phyloP scores from a whole-genome alignment of 768 basidiomycete species.

The Boletus subcaerulescens region DNA sequence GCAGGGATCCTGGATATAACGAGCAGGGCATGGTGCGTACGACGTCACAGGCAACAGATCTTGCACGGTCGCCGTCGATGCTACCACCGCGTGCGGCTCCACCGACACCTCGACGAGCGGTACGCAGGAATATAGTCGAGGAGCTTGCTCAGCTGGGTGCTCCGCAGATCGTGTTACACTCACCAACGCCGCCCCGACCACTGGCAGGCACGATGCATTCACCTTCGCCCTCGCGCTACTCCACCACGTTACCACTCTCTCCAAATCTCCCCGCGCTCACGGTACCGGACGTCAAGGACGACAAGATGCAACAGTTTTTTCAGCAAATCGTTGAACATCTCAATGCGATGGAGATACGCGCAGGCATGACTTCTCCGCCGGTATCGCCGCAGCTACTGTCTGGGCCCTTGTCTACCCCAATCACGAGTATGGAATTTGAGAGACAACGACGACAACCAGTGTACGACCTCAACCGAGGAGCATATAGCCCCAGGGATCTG shows the following conservation, averaged over 20 bases:
- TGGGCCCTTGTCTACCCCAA: slow-evolving; percentile 9
- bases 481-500: slow-evolving; percentile 37
- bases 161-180: slow-evolving; percentile 27
- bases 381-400: slow-evolving; percentile 15
- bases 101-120: slow-evolving; percentile 61
- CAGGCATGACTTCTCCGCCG: slow-evolving; percentile 24
- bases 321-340: slow-evolving; percentile 81
- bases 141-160: slow-evolving; percentile 12
- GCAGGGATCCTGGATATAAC: slow-evolving; percentile 19
- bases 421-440: slow-evolving; percentile 20
- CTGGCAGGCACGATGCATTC: slow-evolving; percentile 15
- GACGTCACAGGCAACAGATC: slow-evolving; percentile 24
- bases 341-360: slow-evolving; percentile 63
- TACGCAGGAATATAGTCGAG: slow-evolving; percentile 28
- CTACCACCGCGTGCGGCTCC: slow-evolving; percentile 55
- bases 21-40: slow-evolving; percentile 21
- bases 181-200: slow-evolving; percentile 26
- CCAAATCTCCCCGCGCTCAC: slow-evolving; percentile 48
- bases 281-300: slow-evolving; percentile 70
- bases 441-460: slow-evolving; percentile 10
- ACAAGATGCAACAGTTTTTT: slow-evolving; percentile 80
- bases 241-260: slow-evolving; percentile 29
- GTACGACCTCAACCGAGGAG: slow-evolving; percentile 1
- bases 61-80: slow-evolving; percentile 32
- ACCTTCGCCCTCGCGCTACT: slow-evolving; percentile 25